Evolutionary conservation across 129 eudicot genomes (phyloP).

Genomic region (Flaveria linearis): DNA sequence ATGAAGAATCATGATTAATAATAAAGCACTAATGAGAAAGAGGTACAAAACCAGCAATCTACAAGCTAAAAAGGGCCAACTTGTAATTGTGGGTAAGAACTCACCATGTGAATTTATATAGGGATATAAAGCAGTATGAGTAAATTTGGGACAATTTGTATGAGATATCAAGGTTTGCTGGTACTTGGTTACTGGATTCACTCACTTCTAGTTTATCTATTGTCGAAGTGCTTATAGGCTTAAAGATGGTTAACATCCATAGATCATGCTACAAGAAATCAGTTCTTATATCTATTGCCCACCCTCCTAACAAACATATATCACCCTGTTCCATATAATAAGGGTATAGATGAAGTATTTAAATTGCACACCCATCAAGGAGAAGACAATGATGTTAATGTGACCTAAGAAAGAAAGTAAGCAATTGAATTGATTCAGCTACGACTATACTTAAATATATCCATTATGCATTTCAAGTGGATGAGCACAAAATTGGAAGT

Average conservation of each 20-base stretch:
- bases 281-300: neutral
- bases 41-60: neutral
- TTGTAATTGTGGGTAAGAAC: neutral
- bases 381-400: neutral
- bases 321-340: slow-evolving; percentile 1
- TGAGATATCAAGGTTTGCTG: neutral
- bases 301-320: neutral
- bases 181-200: neutral
- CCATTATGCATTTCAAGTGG: neutral
- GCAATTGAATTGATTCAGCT: neutral
- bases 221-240: neutral
- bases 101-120: neutral
- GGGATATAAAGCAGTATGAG: neutral
- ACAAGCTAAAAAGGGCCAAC: neutral
- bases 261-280: neutral
- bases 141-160: neutral
- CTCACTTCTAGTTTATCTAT: neutral
- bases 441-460: neutral
- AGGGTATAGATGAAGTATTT: neutral
- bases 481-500: neutral
- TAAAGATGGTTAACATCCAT: neutral
- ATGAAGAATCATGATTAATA: neutral
- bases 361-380: neutral
- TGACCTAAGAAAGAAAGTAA: neutral
- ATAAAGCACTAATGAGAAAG: neutral